Conservation (phyloP, 352 stramenopile species). For the Phytophthora syringae region DNA sequence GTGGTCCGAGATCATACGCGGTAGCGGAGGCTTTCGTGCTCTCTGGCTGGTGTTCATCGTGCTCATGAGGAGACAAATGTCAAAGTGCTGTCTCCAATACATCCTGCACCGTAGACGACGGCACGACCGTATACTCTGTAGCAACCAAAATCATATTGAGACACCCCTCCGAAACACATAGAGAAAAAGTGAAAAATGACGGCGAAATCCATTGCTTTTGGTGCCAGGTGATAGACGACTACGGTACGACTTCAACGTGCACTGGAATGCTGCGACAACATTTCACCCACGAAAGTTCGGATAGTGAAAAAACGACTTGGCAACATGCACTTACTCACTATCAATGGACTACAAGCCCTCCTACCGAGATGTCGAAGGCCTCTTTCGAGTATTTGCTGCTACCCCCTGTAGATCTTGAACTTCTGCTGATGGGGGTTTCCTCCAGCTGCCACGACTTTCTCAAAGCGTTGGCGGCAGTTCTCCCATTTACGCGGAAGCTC, state of each 20-base stretch:
- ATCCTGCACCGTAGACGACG: slow-evolving; percentile 3
- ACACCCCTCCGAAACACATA: slow-evolving; percentile 4
- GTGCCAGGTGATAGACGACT: background rate
- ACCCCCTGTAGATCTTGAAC: slow-evolving; percentile 2
- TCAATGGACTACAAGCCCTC: too few species aligned
- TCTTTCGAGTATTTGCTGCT: background rate
- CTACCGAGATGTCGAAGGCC: too few species aligned
- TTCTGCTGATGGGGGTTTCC: background rate
- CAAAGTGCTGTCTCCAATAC: slow-evolving; percentile 19
- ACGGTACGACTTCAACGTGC: slow-evolving; percentile 19
- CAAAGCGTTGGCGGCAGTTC: slow-evolving; percentile 6
- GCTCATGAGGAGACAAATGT: slow-evolving; percentile 30
- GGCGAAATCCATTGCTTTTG: background rate
- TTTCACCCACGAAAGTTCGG: slow-evolving; percentile 13
- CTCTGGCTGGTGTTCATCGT: slow-evolving; percentile 18
- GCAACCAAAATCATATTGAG: slow-evolving; percentile 3
- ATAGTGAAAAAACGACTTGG: too few species aligned
- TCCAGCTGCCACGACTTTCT: background rate
- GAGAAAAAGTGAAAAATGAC: background rate
- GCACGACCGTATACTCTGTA: background rate
- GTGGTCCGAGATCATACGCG: slow-evolving; percentile 33
- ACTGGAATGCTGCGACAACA: slow-evolving; percentile 14
- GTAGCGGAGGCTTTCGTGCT: slow-evolving; percentile 21
- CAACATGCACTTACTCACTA: too few species aligned
- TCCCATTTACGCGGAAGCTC: slow-evolving; percentile 30